These are phyloP conservation scores for Miamiensis avidus DNA, from an alignment of 169 alveolate species.

Conservation along the genomic window DNA sequence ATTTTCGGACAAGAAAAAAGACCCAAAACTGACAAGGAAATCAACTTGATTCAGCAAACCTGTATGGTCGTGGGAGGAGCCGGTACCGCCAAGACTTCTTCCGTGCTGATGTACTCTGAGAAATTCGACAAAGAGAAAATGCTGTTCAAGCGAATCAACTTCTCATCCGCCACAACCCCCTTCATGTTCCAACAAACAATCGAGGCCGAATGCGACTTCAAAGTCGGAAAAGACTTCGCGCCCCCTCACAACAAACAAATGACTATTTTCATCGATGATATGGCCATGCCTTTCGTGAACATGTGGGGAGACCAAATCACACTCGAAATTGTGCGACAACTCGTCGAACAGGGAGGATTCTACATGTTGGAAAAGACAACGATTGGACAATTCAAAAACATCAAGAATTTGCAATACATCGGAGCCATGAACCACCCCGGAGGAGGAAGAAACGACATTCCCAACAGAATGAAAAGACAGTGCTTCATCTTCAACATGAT, in stretches of 20 bases:
- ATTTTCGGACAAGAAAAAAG: slow-evolving; percentile 21
- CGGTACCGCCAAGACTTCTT: slow-evolving; percentile 97
- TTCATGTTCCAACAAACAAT: slow-evolving; percentile 90
- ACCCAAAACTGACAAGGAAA: not conserved
- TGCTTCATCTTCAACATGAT: slow-evolving; percentile 95
- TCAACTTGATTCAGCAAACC: not conserved
- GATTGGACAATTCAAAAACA: slow-evolving; percentile 93
- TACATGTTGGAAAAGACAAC: slow-evolving; percentile 93
- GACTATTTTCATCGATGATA: slow-evolving; percentile 95
- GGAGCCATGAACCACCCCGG: slow-evolving; percentile 98
- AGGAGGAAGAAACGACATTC: slow-evolving; percentile 97
- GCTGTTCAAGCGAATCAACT: slow-evolving; percentile 86
- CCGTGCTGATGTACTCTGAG: slow-evolving; percentile 90
- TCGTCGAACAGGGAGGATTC: slow-evolving; percentile 85
- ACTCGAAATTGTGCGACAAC: slow-evolving; percentile 90
- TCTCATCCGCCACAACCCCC: slow-evolving; percentile 90
- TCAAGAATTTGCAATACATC: slow-evolving; percentile 89
- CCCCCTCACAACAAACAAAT: slow-evolving; percentile 92
- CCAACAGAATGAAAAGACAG: slow-evolving; percentile 94
- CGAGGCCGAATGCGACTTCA: slow-evolving; percentile 92
- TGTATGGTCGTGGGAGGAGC: slow-evolving; percentile 93
- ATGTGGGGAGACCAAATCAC: slow-evolving; percentile 97
- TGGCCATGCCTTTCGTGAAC: slow-evolving; percentile 95
- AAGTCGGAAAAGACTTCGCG: slow-evolving; percentile 92
- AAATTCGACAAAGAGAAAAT: slow-evolving; percentile 74